Base-by-base conservation (phyloP, 2,329 filamentous ascomycete species). In the Bertia moriformis region DNA sequence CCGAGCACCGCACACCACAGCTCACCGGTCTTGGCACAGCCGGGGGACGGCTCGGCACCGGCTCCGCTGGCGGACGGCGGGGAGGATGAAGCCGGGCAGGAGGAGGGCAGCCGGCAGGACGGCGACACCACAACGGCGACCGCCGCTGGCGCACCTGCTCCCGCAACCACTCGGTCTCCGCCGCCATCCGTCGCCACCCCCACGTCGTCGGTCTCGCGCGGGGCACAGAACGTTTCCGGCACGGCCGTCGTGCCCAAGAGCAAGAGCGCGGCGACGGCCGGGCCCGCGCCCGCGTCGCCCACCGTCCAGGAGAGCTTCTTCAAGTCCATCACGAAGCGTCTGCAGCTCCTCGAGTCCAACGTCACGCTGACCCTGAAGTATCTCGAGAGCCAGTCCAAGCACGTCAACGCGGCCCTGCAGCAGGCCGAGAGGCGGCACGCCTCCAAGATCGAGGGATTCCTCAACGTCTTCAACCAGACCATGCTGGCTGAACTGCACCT, bases 231-330 rank as follows among this genome's bases (percentile, higher is more conserved):
- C 52, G 43, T 42, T 46, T 30, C 43, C 51, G 7, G 4, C 45
- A 46, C 2, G 37, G 44, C 30, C 44, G 39, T 38, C 19, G 52
- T 36, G 47, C 51, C 58, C 41, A 62, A 47, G 49, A 63, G 57
- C 18, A 42, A 57, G n/a, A n/a, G n/a, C n/a, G n/a, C n/a, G n/a
- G n/a, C n/a, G 38, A 46, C 59, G 18, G 48, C 60, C 18, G 60
- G 65, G 5, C 51, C 66, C 1, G 54, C 67, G 4, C 58, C 69
- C 2, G 59, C 81, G 1, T 73, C 77, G 1, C 88, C 89, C 2
- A 87, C 88, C 0, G 91, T 93, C 1, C 91, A 98, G 57, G 91
- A 98, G 55, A 91, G 84, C 2, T 96, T 98, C 59, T 98, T 95
- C 70, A 96, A 96, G 56, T 85, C 87, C 3, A 81, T 96, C 5